Evolutionary conservation across 1,284 basidiomycete species (phyloP).

Genomic region (Pulveroboletus sp.): DNA sequence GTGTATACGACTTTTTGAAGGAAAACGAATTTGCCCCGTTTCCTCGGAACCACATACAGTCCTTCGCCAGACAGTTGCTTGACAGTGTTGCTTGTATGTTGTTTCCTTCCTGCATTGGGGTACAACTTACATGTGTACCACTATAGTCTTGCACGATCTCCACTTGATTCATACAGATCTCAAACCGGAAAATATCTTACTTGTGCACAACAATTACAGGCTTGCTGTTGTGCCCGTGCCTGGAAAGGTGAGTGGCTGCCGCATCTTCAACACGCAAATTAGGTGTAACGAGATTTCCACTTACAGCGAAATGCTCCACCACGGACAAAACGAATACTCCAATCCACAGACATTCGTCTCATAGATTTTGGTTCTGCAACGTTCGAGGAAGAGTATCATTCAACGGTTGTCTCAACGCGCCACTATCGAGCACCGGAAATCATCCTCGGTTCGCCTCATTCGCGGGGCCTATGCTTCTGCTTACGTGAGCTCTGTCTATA

Average conservation of each 20-base stretch:
- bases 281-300: constrained; percentile 12
- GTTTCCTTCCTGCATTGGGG: constrained; percentile 1
- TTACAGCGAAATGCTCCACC: constrained; percentile 56
- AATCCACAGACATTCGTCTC: constrained; percentile 89
- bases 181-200: constrained; percentile 97
- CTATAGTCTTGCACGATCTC: constrained; percentile 84
- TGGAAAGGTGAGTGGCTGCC: constrained; percentile 47
- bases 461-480: constrained; percentile 1
- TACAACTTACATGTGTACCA: constrained; percentile 11
- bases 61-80: constrained; percentile 90
- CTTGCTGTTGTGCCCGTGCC: constrained; percentile 52
- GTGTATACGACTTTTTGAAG: constrained; percentile 98
- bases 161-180: constrained; percentile 96
- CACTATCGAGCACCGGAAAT: constrained; percentile 99
- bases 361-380: constrained; percentile 99
- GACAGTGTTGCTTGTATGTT: constrained; percentile 91
- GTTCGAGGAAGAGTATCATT: constrained; percentile 98
- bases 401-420: constrained; percentile 94
- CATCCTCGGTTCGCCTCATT: constrained; percentile 74
- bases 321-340: constrained; percentile 71
- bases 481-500: constrained; percentile 33
- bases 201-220: constrained; percentile 83
- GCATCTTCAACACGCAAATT: constrained; percentile 3
- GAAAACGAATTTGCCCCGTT: constrained; percentile 97
- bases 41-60: constrained; percentile 93